Base-by-base conservation (phyloP, 1,284 basidiomycete genomes). In the Prillingera fragicola region DNA sequence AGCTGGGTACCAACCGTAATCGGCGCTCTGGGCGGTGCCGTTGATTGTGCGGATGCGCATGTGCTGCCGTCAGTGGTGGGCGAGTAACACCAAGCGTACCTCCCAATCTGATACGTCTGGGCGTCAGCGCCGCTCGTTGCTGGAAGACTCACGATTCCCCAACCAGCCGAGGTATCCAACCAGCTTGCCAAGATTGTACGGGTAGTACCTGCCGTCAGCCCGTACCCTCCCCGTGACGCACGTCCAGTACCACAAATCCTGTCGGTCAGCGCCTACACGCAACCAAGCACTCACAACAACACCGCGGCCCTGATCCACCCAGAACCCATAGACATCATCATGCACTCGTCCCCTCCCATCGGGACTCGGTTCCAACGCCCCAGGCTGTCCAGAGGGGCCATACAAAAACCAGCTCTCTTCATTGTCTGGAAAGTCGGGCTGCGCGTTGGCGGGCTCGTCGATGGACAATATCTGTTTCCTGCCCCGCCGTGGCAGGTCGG, bases 221-320 rank as follows among this genome's bases (percentile, higher is more conserved):
- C 7, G 17, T 13, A n/a, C 12, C 14, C 10, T 1, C 4, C 4
- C 25, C 15, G 2, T 10, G 23, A 32, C 57, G 46, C 33, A 57
- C 45, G 67, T 67, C 67, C 67, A 69, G 41, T 69, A 69, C 52
- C 56, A 62, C 22, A 69, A 37, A 38, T 69, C 67, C 63, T 68
- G 43, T 6, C 6, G 5, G 33, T 41, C 18, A 41, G 33, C 21
- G 13, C 38, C 15, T 38, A 28, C 41, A 10, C 8, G 9, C 34
- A 26, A 8, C 3, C 21, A 3, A 12, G 9, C 17, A 59, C 65
- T 57, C 50, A 69, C 66, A 1, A 68, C 60, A 1, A 67, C 53
- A 0, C 61, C 67, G 19, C 53, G 45, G 1, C 60, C 63, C 32
- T 57, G 52, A 44, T 63, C 60, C 12, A 70, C 65, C 56, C 65